Evolutionary conservation across 495 filamentous ascomycete genomes (phyloP), one percentile per base, ranked within the genome.

Genomic region (Aspergillus haitiensis): DNA sequence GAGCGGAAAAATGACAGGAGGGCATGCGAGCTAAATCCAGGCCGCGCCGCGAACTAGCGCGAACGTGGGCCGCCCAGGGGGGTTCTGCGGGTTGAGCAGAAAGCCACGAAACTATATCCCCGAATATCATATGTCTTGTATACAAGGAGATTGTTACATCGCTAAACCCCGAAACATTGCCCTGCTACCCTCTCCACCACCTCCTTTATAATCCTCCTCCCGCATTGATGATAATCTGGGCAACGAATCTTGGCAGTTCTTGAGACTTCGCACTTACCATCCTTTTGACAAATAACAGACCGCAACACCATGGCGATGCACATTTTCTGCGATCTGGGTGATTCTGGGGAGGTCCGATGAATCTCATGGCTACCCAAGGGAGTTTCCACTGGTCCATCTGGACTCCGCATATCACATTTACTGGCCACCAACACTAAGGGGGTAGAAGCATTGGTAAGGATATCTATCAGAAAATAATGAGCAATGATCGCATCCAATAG

Each of bases 351-450:
- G 10, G 88, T 90, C 63, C 89, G 87, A 63, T 88, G 86, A 55
- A 88, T 83, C 57, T 87, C 86, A 59, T 92, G 79, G 55, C 82
- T 83, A 11, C 81, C 81, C 37, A 86, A 72, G 54, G 81, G 67
- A 21, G 69, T 80, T 58, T 80, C 79, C 52, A 84, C 75, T 56
- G 80, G 68, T 50, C 62, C 65, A 51, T 74, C 67, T 18, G 72
- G 68, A 21, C 61, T 65, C 62, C 89, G 84, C 48, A 93, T 78
- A 67, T 95, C 92, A 75, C 88, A 93, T 78, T 95, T 96, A 63
- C 86, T 91, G 52, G 90, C 87, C 36, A 93, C 91, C 48, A 95
- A 81, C 45, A 92, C 75, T 58, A 85, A 86, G 7, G 92, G 91
- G 21, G 94, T 72, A 18, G 79, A 76, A 13, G 85, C 82, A 59